Conservation (phyloP, 768 basidiomycete genomes). For the Lepiota subincarnata region DNA sequence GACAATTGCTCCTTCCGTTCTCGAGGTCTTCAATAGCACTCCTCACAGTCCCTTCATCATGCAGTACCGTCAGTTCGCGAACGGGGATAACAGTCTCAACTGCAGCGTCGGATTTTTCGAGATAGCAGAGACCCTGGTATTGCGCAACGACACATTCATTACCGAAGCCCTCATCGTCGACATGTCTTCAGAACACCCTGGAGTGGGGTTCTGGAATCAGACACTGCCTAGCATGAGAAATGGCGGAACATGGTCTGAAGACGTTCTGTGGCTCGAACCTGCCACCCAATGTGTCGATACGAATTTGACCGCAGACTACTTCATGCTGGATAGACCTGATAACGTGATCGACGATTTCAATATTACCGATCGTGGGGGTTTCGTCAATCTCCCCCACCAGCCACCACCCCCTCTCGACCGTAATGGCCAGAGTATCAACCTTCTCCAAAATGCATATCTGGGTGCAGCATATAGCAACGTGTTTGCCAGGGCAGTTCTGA, state of each 20-base stretch:
- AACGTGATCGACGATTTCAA: slow-evolving; percentile 4
- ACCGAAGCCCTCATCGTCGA: slow-evolving; percentile 17
- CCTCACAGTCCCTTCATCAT: slow-evolving; percentile 19
- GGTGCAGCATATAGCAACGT: not conserved
- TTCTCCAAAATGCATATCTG: not conserved
- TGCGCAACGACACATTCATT: slow-evolving; percentile 17
- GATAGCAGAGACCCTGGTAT: slow-evolving; percentile 6
- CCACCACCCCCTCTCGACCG: slow-evolving; percentile 7
- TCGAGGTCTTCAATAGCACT: slow-evolving; percentile 18
- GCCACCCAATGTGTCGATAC: slow-evolving; percentile 19
- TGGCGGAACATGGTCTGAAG: slow-evolving; percentile 18
- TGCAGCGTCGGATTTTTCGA: not conserved
- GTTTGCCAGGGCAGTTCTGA: not conserved
- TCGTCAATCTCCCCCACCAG: slow-evolving; percentile 11
- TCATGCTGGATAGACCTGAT: not conserved
- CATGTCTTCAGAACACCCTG: slow-evolving; percentile 13
- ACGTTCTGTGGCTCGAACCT: slow-evolving; percentile 21
- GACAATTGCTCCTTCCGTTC: slow-evolving; percentile 9
- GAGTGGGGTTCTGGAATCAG: slow-evolving; percentile 4
- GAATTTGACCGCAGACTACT: slow-evolving; percentile 20
- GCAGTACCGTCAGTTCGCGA: slow-evolving; percentile 18
- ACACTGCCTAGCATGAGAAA: not conserved
- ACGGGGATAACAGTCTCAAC: slow-evolving; percentile 7
- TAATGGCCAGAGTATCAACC: not conserved
- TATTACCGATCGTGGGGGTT: slow-evolving; percentile 17